Evolutionary conservation across 2,329 filamentous ascomycete species (phyloP).

Genomic region (Phyllosticta citribraziliensis): DNA sequence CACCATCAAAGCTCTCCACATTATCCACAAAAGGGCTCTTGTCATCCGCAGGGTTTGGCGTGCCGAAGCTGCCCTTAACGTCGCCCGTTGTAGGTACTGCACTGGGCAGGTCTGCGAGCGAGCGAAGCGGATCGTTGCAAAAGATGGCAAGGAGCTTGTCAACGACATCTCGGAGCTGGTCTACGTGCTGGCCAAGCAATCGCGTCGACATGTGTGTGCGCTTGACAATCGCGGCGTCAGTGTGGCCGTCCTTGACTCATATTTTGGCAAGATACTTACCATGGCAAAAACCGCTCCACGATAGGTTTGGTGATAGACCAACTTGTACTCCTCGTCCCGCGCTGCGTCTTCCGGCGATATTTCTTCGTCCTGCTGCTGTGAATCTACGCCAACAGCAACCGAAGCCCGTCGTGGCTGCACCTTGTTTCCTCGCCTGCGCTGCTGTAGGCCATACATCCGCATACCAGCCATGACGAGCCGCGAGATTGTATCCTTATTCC

Average conservation of each 20-base stretch:
- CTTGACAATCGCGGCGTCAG: conserved; percentile 11
- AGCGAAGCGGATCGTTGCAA: conserved; percentile 31
- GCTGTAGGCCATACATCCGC: conserved; percentile 41
- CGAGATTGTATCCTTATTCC: conserved; percentile 42
- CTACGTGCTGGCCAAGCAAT: conserved; percentile 30
- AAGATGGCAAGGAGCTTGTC: conserved; percentile 38
- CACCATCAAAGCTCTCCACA: not conserved
- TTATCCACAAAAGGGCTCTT: not conserved
- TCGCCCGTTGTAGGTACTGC: not conserved
- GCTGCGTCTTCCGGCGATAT: conserved; percentile 21
- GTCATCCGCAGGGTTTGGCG: not conserved
- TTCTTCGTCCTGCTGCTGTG: not conserved
- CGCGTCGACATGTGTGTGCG: conserved; percentile 29
- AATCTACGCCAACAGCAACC: not conserved
- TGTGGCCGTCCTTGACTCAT: not conserved
- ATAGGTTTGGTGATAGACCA: conserved; percentile 43
- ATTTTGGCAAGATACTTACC: conserved; percentile 15
- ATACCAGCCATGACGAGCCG: conserved; percentile 44
- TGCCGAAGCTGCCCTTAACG: not conserved
- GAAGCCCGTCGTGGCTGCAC: conserved; percentile 11
- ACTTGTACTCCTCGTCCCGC: conserved; percentile 42
- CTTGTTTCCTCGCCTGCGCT: conserved; percentile 24
- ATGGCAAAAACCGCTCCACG: conserved; percentile 41
- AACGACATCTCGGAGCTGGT: conserved; percentile 37
- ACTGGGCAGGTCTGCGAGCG: not conserved